Evolutionary conservation across 345 rosid species (phyloP).

Genomic region (Populus pruinosa): DNA sequence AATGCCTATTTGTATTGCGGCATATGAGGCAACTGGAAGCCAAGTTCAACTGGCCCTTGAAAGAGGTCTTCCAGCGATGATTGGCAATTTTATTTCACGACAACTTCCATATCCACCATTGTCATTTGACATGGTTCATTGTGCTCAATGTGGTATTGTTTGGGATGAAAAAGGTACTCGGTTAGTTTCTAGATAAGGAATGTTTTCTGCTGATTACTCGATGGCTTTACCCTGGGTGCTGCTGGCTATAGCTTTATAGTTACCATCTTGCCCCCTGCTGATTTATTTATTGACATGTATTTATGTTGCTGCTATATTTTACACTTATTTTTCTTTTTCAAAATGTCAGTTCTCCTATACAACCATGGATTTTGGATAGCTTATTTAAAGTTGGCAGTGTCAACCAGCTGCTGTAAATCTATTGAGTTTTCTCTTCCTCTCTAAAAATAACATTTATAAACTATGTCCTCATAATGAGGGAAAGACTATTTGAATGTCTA

Average conservation of each 20-base stretch:
- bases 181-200: neutral
- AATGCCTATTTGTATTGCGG: slow-evolving; percentile 85
- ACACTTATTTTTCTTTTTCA: neutral
- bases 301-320: neutral
- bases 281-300: neutral
- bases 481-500: neutral
- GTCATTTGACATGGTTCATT: slow-evolving; percentile 94
- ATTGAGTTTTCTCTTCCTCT: neutral
- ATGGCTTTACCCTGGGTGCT: neutral
- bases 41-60: slow-evolving; percentile 96
- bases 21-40: slow-evolving; percentile 92
- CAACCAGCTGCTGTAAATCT: neutral
- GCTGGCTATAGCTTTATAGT: slow-evolving; percentile 1
- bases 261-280: neutral
- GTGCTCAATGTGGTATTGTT: slow-evolving; percentile 85
- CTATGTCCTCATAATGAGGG: neutral
- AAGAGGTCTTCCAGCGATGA: slow-evolving; percentile 98
- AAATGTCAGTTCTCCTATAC: neutral
- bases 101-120: slow-evolving; percentile 88
- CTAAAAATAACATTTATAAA: neutral
- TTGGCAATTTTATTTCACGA: slow-evolving; percentile 73
- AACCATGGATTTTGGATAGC: neutral
- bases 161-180: slow-evolving; percentile 86
- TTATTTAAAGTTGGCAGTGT: neutral
- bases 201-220: slow-evolving; percentile 2